These are phyloP conservation scores for Kwoniella bestiolae DNA, from an alignment of 768 basidiomycete genomes.

Conservation along the genomic window DNA sequence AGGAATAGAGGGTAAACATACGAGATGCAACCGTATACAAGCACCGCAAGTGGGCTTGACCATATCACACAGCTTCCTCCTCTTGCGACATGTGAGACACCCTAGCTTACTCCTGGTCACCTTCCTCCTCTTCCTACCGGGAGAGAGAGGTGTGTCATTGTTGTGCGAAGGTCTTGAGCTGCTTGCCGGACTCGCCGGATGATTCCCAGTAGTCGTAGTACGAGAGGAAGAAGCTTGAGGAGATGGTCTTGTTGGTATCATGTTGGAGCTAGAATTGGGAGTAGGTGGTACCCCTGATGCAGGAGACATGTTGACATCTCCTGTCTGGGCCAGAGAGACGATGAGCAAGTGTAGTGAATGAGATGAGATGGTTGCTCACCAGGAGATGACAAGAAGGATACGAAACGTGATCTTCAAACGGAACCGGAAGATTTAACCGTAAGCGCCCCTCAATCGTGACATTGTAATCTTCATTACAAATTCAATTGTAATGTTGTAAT, in stretches of 20 bases:
- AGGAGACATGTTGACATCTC: not conserved
- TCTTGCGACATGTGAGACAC: constrained; percentile 44
- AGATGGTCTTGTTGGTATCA: not conserved
- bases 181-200: constrained; percentile 2
- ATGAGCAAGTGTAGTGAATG: not conserved
- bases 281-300: not conserved
- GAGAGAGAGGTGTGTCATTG: constrained; percentile 3
- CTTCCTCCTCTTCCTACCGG: constrained; percentile 34
- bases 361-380: not conserved
- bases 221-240: not conserved
- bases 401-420: not conserved
- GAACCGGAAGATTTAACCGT: not conserved
- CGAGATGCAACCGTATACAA: constrained; percentile 39
- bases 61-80: constrained; percentile 45
- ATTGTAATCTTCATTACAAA: not conserved
- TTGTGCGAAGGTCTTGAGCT: not conserved
- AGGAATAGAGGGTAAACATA: constrained; percentile 18
- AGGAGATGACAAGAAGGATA: not conserved
- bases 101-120: constrained; percentile 39
- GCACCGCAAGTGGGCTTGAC: constrained; percentile 38
- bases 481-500: not conserved
- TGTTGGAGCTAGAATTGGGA: not conserved
- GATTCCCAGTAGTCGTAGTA: not conserved
- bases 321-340: too few species aligned
- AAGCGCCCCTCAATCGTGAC: not conserved